Base-by-base conservation (phyloP, 1,284 basidiomycete genomes). In the Cryptococcus depauperatus region DNA sequence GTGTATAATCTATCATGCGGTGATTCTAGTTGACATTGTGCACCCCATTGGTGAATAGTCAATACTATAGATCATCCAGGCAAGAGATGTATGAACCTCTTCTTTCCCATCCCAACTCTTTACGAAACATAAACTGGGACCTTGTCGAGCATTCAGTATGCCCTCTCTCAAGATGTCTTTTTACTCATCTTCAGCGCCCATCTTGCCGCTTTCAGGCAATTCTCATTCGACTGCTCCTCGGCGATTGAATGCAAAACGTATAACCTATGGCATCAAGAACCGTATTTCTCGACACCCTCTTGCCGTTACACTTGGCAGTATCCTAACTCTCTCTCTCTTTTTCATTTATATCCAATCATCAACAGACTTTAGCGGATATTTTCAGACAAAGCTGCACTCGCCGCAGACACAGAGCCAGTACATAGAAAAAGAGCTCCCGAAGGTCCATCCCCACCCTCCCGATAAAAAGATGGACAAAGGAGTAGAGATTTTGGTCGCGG, bases 191-290 rank as follows among this genome's bases (percentile, higher is more conserved):
- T 6, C 16, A 8, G 8, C 38, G 18, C 48, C 44, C 3, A 43
- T 50, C 41, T 38, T 50, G 10, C 45, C 48, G 9, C 21, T 46
- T 4, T 32, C 38, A 18, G 19, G 33, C 23, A 3, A 10, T 16
- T 27, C 25, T 25, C 16, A 11, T 28, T 40, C 35, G 3, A 11
- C 32, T 5, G 21, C 18, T 13, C 22, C 23, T 22, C 5, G 16
- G 16, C 43, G 51, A 14, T 51, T 50, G 14, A 44, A 48, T 19
- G 53, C 53, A 18, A 48, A 57, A 23, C 51, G 61, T 19, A 18
- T 63, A 32, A 58, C 57, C 1, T 59, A 59, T 35, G 54, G 43
- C n/a, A 28, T 63, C 37, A 61, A 61, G 38, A 50, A 30, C 23
- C 54, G 61, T 7, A 50, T 48, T 14, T 37, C 41, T 1, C 53